A percentile compares a stretch with the other conserved stretches of the same genome.
Evolutionary conservation across 352 stramenopile genomes (phyloP).

Genomic region (Phytophthora fragariae): DNA sequence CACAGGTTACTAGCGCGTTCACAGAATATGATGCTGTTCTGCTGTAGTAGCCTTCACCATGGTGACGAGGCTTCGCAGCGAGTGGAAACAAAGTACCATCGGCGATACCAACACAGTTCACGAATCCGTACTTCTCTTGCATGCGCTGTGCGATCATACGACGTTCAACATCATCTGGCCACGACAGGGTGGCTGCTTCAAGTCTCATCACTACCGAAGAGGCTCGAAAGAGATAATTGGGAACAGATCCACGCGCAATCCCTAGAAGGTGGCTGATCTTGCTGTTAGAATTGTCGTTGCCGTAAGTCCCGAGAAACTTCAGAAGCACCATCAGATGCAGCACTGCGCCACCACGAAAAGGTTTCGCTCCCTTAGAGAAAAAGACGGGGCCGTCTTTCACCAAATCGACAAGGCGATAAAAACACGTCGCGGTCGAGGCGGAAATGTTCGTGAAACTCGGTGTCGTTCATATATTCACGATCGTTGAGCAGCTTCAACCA

Average conservation of each 20-base stretch:
- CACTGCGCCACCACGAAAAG: conserved; percentile 27
- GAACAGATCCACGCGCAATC: conserved; percentile 24
- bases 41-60: conserved; percentile 38
- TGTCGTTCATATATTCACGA: conserved; percentile 12
- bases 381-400: conserved; percentile 20
- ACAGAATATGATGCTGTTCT: conserved; percentile 29
- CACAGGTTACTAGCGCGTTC: conserved; percentile 25
- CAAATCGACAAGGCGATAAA: conserved; percentile 3
- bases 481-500: conserved; percentile 13
- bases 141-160: conserved; percentile 18
- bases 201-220: conserved; percentile 4
- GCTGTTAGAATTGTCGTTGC: conserved; percentile 29
- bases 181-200: conserved; percentile 1
- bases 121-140: conserved; percentile 27
- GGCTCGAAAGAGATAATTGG: conserved; percentile 32
- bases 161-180: conserved; percentile 12
- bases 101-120: conserved; percentile 32
- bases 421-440: conserved; percentile 10
- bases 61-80: conserved; percentile 21
- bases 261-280: conserved; percentile 37
- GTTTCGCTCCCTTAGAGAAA: conserved; percentile 4
- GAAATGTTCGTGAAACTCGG: conserved; percentile 24
- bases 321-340: conserved; percentile 37
- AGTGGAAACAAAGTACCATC: conserved; percentile 38
- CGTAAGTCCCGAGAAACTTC: conserved; percentile 35